Conservation (phyloP, 2,329 filamentous ascomycete genomes). For the Coleophoma eucalyptorum region DNA sequence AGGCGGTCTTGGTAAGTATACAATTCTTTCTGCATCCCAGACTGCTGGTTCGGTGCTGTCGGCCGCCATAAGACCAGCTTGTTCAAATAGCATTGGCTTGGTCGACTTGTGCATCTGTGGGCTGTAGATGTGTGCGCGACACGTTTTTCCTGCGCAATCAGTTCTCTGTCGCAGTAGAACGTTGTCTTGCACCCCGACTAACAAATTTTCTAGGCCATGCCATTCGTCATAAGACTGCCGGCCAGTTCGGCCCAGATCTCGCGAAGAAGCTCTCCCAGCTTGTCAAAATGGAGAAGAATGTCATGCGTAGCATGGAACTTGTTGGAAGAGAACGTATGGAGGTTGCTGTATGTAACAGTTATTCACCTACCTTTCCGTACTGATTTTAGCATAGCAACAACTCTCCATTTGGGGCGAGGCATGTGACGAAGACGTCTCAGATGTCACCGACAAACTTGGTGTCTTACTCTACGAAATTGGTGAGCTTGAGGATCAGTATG, state of each 20-base stretch:
- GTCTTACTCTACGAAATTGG: conserved; percentile 91
- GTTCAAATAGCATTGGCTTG: too few species aligned
- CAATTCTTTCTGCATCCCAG: neutral
- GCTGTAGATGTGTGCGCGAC: too few species aligned
- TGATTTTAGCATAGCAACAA: conserved; percentile 70
- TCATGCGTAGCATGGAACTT: conserved; percentile 96
- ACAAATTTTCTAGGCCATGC: conserved; percentile 51
- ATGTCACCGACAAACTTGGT: conserved; percentile 97
- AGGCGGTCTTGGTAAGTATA: conserved; percentile 69
- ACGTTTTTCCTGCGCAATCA: too few species aligned
- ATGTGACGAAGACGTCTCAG: conserved; percentile 95
- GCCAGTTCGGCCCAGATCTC: conserved; percentile 75
- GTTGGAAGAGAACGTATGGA: conserved; percentile 98
- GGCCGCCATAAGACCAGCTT: too few species aligned
- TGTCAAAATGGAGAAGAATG: conserved; percentile 99
- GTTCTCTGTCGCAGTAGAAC: too few species aligned
- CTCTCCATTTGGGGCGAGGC: conserved; percentile 95
- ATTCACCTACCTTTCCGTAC: conserved; percentile 1
- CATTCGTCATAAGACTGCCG: conserved; percentile 71
- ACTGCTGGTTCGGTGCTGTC: too few species aligned
- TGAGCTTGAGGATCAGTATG: conserved; percentile 94
- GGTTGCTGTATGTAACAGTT: conserved; percentile 72
- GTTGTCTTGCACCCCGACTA: too few species aligned
- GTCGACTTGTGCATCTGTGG: too few species aligned
- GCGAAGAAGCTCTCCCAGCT: conserved; percentile 97